Evolutionary conservation across 768 basidiomycete species (phyloP), one percentile per base, ranked within the genome.

Genomic region (Filobasidium floriforme): DNA sequence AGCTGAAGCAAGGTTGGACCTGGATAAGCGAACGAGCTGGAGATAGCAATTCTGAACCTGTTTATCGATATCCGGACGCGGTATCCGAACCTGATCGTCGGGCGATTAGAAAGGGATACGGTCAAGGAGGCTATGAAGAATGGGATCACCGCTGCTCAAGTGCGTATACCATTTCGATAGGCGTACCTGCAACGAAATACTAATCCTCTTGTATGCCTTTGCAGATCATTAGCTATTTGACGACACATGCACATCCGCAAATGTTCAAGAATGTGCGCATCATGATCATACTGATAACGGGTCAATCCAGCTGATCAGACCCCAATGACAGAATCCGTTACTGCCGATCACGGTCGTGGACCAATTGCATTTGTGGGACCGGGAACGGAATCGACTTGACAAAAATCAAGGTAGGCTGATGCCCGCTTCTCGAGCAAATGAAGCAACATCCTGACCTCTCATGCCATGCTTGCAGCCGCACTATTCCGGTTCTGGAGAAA

Each of bases 281-380:
- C 19, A 54, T 63, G 32, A 51, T 29, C 52, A 28, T 51, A 12
- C 9, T 37, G 4, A 4, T 51, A 5, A 5, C 3, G 46, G 24
- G 4, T 19, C 46, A 3, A 12, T 6, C 59, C 54, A 29, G 43
- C 62, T 60, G 1, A 18, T 9, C 22, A 41, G 7, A 24, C 14
- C 61, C 2, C 0, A 49, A 66, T 41, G 60, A 29, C 75, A 93
- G 90, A 90, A 90, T 75, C 93, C 93, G 10, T 81, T 98, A 15
- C 82, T 99, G 26, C 94, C 96, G 32, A 92, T 96, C 52, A 98
- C 96, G 0, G 94, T 99, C 0, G 92, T 96, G 75, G 94, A 99
- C 80, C 94, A 98, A 79, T 89, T 99, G 68, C 87, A 94, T 65
- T 82, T 98, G 19, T 99, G 96, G 92, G 93, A 99, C 79, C 82